phyloP scores from a whole-genome alignment of 768 basidiomycete genomes.

The Auriscalpium orientale region DNA sequence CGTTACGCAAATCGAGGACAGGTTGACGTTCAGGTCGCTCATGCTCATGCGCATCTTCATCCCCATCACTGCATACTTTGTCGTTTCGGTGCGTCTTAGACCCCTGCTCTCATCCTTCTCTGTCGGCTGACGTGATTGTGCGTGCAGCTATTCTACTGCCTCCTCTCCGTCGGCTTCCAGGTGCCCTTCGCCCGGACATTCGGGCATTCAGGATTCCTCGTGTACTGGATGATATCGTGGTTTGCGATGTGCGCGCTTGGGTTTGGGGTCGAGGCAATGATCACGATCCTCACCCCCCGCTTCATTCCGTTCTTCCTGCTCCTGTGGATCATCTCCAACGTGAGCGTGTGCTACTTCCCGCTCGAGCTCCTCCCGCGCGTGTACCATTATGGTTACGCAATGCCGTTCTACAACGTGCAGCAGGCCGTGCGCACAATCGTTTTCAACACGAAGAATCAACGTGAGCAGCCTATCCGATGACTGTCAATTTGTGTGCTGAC shows the following conservation, averaged over 20 bases:
- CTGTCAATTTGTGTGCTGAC: not conserved
- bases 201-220: slow-evolving; percentile 44
- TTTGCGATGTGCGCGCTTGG: slow-evolving; percentile 51
- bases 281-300: slow-evolving; percentile 45
- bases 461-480: slow-evolving; percentile 27
- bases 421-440: slow-evolving; percentile 50
- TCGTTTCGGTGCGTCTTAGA: slow-evolving; percentile 13
- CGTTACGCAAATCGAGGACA: slow-evolving; percentile 31
- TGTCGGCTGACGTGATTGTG: not conserved
- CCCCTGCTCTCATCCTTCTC: not conserved
- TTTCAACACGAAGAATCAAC: slow-evolving; percentile 56
- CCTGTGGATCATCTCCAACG: slow-evolving; percentile 59
- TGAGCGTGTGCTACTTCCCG: slow-evolving; percentile 50
- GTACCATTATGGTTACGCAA: slow-evolving; percentile 61
- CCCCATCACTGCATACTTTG: slow-evolving; percentile 33
- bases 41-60: slow-evolving; percentile 33
- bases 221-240: slow-evolving; percentile 66
- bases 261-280: slow-evolving; percentile 50
- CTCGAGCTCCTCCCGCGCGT: slow-evolving; percentile 49
- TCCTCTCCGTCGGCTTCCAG: slow-evolving; percentile 53
- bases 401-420: slow-evolving; percentile 68
- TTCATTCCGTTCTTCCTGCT: slow-evolving; percentile 57
- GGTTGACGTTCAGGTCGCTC: slow-evolving; percentile 30
- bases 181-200: slow-evolving; percentile 46
- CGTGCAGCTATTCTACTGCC: slow-evolving; percentile 45